Conservation (phyloP, 768 basidiomycete genomes). For the Pholiota conissans region DNA sequence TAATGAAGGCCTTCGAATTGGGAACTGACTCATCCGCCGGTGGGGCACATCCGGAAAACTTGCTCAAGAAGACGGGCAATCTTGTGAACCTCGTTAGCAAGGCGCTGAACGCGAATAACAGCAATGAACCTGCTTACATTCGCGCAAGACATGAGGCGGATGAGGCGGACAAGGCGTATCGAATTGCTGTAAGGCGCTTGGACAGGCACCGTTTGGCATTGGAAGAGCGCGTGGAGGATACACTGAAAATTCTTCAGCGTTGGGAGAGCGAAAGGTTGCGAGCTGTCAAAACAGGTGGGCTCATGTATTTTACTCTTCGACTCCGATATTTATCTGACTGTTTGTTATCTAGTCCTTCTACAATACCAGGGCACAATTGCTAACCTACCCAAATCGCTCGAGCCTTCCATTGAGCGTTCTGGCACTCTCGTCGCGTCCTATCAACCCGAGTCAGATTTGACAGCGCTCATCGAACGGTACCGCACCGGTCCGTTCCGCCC, state of each 20-base stretch:
- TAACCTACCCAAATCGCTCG: slow-evolving; percentile 68
- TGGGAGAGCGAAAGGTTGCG: slow-evolving; percentile 86
- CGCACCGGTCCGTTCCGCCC: slow-evolving; percentile 94
- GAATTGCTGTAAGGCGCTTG: slow-evolving; percentile 75
- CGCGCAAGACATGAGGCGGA: slow-evolving; percentile 77
- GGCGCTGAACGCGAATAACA: slow-evolving; percentile 54
- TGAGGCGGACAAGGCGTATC: slow-evolving; percentile 78
- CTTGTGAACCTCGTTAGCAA: slow-evolving; percentile 74
- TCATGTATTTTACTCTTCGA: slow-evolving; percentile 2
- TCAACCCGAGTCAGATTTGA: slow-evolving; percentile 86
- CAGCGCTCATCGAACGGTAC: slow-evolving; percentile 87
- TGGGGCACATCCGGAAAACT: slow-evolving; percentile 41
- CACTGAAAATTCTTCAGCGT: slow-evolving; percentile 73
- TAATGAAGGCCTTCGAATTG: slow-evolving; percentile 60
- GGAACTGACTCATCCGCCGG: slow-evolving; percentile 28
- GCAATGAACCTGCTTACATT: slow-evolving; percentile 67
- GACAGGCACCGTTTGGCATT: slow-evolving; percentile 84
- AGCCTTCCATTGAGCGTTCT: slow-evolving; percentile 66
- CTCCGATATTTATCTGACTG: neutral
- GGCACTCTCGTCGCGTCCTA: slow-evolving; percentile 78
- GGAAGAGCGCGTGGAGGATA: slow-evolving; percentile 85
- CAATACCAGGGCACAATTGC: slow-evolving; percentile 85
- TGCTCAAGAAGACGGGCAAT: slow-evolving; percentile 69
- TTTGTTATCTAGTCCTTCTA: slow-evolving; percentile 50
- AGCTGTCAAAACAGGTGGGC: slow-evolving; percentile 69